Evolutionary conservation across 169 alveolate species (phyloP), one percentile per base, ranked within the genome.

Genomic region (Plasmodium relictum): DNA sequence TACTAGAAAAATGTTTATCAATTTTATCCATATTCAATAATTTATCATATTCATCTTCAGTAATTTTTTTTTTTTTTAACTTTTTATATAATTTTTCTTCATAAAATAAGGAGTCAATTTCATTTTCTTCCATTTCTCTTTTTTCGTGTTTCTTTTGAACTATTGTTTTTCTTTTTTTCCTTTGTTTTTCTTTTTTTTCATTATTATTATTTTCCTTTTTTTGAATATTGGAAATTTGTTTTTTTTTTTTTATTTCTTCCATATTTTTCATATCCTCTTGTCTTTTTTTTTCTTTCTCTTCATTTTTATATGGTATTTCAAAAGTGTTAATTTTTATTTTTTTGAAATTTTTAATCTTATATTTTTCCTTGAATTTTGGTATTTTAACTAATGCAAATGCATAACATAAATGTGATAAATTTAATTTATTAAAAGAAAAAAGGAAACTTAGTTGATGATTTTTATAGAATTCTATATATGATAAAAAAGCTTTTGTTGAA

Each of bases 71-170:
- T 76, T 76, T 76, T 78, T 78, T 78, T 63, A 78, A 65, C 48
- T 78, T 78, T 63, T 78, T 78, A 44, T 63, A 78, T 16, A 78
- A 63, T 6, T 63, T 78, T 62, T 78, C 89, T 78, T 78, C 89
- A 65, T 45, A 78, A 50, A 78, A 65, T 63, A 78, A 42, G 5
- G 76, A 62, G 16, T 78, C 89, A 44, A 78, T 78, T 78, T 78
- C 89, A 45, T 78, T 65, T 78, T 78, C 65, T 24, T 78, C 89
- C 70, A 78, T 31, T 41, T 78, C 78, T 56, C 89, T 63, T 65
- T 78, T 50, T 78, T 78, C 89, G n/a, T 50, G 89, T 78, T 65
- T 78, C 63, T 45, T 78, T 42, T 78, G 89, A 10, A 78, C 89
- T 63, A 50, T 78, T 37, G 89, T 78, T 78, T 78, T 78, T 65